Percentiles rank a stretch among this genome's conserved stretches.
phyloP scores from a whole-genome alignment of 169 alveolate genomes.

The Eimeria brunetti region DNA sequence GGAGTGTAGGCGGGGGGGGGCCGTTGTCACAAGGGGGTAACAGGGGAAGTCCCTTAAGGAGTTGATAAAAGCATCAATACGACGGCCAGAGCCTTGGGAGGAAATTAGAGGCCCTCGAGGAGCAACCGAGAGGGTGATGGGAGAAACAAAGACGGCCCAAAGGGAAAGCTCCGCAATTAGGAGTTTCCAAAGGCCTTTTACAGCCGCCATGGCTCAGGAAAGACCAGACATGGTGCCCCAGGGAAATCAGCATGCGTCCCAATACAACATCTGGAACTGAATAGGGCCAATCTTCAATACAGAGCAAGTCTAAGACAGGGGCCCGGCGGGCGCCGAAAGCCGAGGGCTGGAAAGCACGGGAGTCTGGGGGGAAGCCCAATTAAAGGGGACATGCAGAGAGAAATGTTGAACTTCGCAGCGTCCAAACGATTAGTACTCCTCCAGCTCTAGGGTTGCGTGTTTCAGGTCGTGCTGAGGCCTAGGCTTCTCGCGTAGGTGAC shows the following conservation, averaged over 20 bases:
- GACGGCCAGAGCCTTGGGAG: neutral
- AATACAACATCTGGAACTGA: neutral
- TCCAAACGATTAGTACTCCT: neutral
- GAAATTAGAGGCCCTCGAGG: neutral
- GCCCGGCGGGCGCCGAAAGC: neutral
- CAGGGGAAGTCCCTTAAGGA: neutral
- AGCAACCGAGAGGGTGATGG: constrained; percentile 25
- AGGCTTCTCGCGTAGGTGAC: neutral
- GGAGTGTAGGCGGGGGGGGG: neutral
- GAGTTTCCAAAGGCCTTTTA: constrained; percentile 17
- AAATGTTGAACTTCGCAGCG: neutral
- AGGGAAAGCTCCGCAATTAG: neutral
- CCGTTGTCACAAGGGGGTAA: neutral
- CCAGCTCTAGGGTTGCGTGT: neutral
- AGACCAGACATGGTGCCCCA: constrained; percentile 7
- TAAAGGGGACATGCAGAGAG: neutral
- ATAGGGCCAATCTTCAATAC: neutral
- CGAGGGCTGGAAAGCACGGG: neutral
- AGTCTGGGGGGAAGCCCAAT: neutral
- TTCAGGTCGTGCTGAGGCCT: neutral
- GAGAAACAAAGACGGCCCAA: neutral
- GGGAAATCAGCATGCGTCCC: neutral
- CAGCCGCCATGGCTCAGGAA: constrained; percentile 31
- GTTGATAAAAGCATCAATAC: neutral
- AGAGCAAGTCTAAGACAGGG: neutral